Evolutionary conservation across 2,329 filamentous ascomycete genomes (phyloP).

Genomic region (Alternaria conjuncta): DNA sequence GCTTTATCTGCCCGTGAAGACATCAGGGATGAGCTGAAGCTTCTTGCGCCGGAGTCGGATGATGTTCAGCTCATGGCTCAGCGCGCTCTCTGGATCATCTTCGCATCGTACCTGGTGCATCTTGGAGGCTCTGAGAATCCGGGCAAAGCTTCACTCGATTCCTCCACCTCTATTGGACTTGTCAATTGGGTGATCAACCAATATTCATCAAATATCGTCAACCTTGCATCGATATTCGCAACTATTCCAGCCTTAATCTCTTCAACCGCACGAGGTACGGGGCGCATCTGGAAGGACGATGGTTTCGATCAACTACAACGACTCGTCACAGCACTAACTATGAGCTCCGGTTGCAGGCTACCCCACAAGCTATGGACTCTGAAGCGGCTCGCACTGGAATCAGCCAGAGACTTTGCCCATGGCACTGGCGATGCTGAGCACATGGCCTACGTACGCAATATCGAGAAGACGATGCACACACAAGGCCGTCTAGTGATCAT

Average conservation of each 20-base stretch:
- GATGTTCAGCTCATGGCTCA: constrained; percentile 39
- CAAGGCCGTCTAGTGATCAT: constrained; percentile 35
- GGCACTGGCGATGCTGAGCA: constrained; percentile 34
- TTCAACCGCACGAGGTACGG: constrained; percentile 43
- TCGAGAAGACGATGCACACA: constrained; percentile 42
- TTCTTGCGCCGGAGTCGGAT: constrained; percentile 30
- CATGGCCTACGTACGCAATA: constrained; percentile 34
- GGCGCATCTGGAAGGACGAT: constrained; percentile 42
- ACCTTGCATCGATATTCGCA: constrained; percentile 28
- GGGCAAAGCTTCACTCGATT: constrained; percentile 11
- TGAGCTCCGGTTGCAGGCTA: constrained; percentile 24
- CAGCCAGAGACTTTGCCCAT: constrained; percentile 47
- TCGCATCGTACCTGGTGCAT: constrained; percentile 33
- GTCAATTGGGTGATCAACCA: constrained; percentile 32
- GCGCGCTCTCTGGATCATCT: constrained; percentile 35
- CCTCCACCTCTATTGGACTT: constrained; percentile 14
- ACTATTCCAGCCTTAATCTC: constrained; percentile 40
- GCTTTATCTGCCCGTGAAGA: constrained; percentile 32
- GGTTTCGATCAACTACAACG: constrained; percentile 44
- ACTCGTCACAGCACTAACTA: constrained; percentile 38
- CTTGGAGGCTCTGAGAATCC: constrained; percentile 20
- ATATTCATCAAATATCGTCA: constrained; percentile 30
- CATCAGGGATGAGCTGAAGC: constrained; percentile 28
- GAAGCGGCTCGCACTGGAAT: constrained; percentile 46
- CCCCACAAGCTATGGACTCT: constrained; percentile 45